Base-by-base conservation (phyloP, 2,329 filamentous ascomycete genomes). In the Neurospora sp. region DNA sequence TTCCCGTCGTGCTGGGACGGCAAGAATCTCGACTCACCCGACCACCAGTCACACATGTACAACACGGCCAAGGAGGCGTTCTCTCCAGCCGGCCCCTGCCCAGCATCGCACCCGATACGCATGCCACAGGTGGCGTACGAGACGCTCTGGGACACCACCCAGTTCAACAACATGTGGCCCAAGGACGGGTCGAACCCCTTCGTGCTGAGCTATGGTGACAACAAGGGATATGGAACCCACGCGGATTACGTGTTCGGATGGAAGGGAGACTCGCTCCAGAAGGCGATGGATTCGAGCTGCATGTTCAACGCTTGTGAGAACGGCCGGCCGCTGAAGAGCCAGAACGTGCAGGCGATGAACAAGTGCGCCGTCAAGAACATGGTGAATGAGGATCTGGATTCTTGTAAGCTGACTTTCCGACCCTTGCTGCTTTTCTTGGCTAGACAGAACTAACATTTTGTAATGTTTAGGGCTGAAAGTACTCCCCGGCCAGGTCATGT, bases 1-100 rank as follows among this genome's bases (percentile, higher is more conserved):
- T 83, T 82, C 74, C 79, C 78, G 6, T 76, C 79, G 58, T 90
- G 88, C 80, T 90, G 88, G 88, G 83, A 90, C 71, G 88, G 88
- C 40, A 79, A 80, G 66, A 83, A 88, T 72, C 74, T 87, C 28
- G 86, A 89, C 75, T 82, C 82, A 7, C 67, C 79, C 0, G 81
- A 88, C 76, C 86, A 89, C 77, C 74, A 76, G 38, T 75, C 74
- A 38, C 77, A 78, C 72, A 76, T 78, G 75, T 77, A 76, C 73
- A 74, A 75, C 71, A 77, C 76, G 11, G 69, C 67, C 4, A 68
- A 70, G n/a, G 76, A 76, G 36, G 74, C 76, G 11, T 78, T 78
- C 70, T 42, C 72, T 23, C 71, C 72, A 15, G 75, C 74, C 1
- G 74, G 72, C 0, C 67, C 74, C 13, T 78, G 77, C 72, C 77